These are phyloP conservation scores for Kondoa malvinella DNA, from an alignment of 768 basidiomycete species.

Conservation along the genomic window DNA sequence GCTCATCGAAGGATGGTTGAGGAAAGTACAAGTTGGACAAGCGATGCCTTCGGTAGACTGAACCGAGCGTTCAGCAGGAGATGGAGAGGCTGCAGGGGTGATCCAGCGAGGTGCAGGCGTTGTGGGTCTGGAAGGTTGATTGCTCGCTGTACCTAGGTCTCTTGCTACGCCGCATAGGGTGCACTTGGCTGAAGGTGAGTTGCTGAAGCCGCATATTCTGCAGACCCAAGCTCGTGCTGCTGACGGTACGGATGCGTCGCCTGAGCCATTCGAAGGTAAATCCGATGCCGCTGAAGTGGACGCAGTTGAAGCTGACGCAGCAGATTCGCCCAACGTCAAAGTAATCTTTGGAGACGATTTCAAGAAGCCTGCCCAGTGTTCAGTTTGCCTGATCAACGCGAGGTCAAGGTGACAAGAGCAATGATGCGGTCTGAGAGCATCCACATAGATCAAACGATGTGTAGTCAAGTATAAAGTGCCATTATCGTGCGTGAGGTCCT, in stretches of 20 bases:
- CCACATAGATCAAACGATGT: conserved; percentile 71
- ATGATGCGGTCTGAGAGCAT: conserved; percentile 37
- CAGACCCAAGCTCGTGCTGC: conserved; percentile 54
- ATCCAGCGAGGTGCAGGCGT: conserved; percentile 15
- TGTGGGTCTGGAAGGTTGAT: conserved; percentile 15
- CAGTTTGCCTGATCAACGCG: conserved; percentile 51
- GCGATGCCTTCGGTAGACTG: conserved; percentile 42
- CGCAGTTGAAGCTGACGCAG: conserved; percentile 7
- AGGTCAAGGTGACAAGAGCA: conserved; percentile 57
- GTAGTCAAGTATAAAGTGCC: conserved; percentile 58
- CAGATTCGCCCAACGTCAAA: conserved; percentile 31
- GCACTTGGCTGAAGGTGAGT: conserved; percentile 49
- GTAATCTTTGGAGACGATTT: conserved; percentile 79
- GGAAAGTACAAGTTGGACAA: conserved; percentile 79
- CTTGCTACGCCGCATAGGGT: conserved; percentile 61
- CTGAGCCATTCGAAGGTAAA: conserved; percentile 13
- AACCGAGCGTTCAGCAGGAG: conserved; percentile 24
- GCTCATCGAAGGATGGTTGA: conserved; percentile 59
- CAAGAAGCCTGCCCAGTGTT: conserved; percentile 78
- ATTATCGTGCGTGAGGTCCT: conserved; percentile 58
- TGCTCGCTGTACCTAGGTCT: conserved; percentile 1
- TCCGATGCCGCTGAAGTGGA: conserved; percentile 24
- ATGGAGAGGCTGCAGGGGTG: conserved; percentile 22
- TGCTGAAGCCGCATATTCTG: conserved; percentile 68
- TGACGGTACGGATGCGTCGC: too few species aligned